Evolutionary conservation across 345 rosid genomes (phyloP).

Genomic region (Arabidopsis suecica): DNA sequence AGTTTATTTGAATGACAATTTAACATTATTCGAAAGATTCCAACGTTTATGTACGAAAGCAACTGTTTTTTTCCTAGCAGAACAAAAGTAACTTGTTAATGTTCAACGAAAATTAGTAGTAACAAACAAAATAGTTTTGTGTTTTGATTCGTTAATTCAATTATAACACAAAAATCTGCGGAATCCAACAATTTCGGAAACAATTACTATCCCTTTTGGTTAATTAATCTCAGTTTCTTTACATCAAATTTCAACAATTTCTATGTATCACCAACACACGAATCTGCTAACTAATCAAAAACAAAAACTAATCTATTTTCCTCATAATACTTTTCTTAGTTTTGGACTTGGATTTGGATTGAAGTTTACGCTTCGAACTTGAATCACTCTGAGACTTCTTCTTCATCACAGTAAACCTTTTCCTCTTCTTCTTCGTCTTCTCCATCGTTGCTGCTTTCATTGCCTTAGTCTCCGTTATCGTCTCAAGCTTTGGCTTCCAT

Average conservation of each 20-base stretch:
- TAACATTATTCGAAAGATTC: slow-evolving; percentile 23
- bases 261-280: slow-evolving; percentile 37
- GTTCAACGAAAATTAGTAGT: slow-evolving; percentile 2
- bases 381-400: slow-evolving; percentile 50
- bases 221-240: slow-evolving; percentile 18
- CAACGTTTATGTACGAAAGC: slow-evolving; percentile 21
- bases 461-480: slow-evolving; percentile 59
- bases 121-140: slow-evolving; percentile 2
- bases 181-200: slow-evolving; percentile 18
- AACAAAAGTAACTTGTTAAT: neutral
- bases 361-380: slow-evolving; percentile 35
- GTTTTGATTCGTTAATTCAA: slow-evolving; percentile 11
- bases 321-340: slow-evolving; percentile 36
- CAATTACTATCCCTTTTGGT: neutral
- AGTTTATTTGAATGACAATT: slow-evolving; percentile 20
- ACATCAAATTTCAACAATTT: slow-evolving; percentile 28
- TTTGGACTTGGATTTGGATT: slow-evolving; percentile 49
- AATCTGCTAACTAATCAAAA: neutral
- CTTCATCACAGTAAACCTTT: slow-evolving; percentile 52
- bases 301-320: neutral
- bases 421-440: slow-evolving; percentile 44
- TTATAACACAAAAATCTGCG: slow-evolving; percentile 1
- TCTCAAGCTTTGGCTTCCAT: slow-evolving; percentile 91
- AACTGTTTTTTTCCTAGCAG: neutral
- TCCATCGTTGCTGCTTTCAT: slow-evolving; percentile 40